Base-by-base conservation (phyloP, 1,284 basidiomycete species). In the Vanrija humicola region DNA sequence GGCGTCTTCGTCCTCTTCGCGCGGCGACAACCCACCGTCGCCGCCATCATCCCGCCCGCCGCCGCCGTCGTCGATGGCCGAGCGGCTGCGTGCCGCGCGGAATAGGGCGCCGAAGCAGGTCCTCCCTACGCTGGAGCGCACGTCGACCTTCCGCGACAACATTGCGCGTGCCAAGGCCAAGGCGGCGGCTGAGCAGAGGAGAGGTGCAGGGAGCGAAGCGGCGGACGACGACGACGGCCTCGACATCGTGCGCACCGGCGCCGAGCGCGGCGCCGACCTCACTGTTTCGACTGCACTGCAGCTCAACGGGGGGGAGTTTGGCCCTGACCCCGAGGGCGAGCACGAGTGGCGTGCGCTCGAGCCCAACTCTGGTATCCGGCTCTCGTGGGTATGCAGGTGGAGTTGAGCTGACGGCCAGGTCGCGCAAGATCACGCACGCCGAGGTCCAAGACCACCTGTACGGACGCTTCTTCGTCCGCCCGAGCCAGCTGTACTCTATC, bases 401-500 rank as follows among this genome's bases (percentile, higher is more conserved):
- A n/a, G 10, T 28, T 8, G 38, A 9, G n/a, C 55, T 50, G 46
- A 38, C n/a, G 5, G 3, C 1, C 65, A 92, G 90, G 45, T 86
- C 85, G 29, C 87, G 94, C 42, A 72, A 74, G 3, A 76, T 95
- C 6, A 70, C 88, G 1, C 87, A 97, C 70, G 82, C 85, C 21
- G 83, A 87, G 56, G 77, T 98, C 8, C 86, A 89, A 72, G 86
- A 87, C n/a, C 84, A 92, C 74, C 80, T 98, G 28, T 80, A 82
- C 23, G 90, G 86, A 3, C 84, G 95, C 29, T 95, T 87, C 73
- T 90, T 88, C 68, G 80, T 98, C 43, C 86, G 89, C 0, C 91
- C 93, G 0, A 91, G 90, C 0, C 83, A 82, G 26, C 79, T 98
- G 29, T 98, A 98, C 78, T 90, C 90, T 6, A 83, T 86, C 46